These are phyloP conservation scores for Picea glauca DNA, from an alignment of 75 land plant genomes.

Conservation along the genomic window DNA sequence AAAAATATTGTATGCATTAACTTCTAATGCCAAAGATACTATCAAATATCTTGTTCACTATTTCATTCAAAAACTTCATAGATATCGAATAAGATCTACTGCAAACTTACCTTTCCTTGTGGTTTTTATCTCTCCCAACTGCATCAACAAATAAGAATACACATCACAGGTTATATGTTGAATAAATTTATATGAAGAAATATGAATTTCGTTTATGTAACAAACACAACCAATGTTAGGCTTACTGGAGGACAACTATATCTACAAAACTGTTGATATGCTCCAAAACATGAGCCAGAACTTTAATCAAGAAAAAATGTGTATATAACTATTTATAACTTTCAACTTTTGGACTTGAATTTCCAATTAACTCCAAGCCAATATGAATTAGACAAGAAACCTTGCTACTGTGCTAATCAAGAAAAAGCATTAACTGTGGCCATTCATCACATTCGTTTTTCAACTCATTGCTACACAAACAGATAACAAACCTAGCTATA, in stretches of 20 bases:
- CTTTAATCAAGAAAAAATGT: not conserved
- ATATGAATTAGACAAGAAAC: no score
- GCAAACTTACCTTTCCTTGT: constrained; percentile 89
- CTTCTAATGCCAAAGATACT: constrained; percentile 6
- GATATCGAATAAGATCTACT: constrained; percentile 70
- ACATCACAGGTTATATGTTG: not conserved
- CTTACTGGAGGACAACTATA: no score
- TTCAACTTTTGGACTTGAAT: no score
- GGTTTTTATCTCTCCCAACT: constrained; percentile 83
- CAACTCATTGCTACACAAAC: not conserved
- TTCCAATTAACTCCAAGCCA: no score
- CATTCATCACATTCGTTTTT: not conserved
- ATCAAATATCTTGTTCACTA: not conserved
- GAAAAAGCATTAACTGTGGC: not conserved
- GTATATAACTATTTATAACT: no score
- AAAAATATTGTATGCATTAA: not conserved
- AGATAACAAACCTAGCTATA: not conserved
- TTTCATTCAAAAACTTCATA: constrained; percentile 26
- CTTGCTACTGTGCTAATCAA: not conserved
- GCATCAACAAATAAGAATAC: constrained; percentile 12
- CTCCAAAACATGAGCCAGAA: not conserved
- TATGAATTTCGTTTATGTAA: not conserved
- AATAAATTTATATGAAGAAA: not conserved
- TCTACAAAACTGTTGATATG: not conserved
- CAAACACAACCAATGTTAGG: not conserved